Conservation (phyloP, 306 rosid species). For the Quercus robur region DNA sequence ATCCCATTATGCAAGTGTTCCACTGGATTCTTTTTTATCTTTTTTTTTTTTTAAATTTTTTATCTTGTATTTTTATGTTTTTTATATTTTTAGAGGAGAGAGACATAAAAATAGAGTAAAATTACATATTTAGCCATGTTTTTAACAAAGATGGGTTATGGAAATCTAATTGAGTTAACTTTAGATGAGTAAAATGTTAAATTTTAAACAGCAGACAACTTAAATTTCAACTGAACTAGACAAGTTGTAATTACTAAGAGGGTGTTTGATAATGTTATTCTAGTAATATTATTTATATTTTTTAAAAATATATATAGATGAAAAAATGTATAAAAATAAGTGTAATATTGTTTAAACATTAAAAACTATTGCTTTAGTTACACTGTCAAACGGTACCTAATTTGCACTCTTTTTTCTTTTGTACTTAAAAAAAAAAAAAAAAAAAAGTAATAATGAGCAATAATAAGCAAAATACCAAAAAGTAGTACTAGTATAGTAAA, state of each 20-base stretch:
- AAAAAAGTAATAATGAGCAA: no score
- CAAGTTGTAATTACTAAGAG: no score
- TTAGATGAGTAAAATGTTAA: no score
- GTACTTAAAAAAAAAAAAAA: no score
- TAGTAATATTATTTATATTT: fast-evolving
- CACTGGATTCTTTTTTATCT: no score
- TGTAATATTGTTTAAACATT: fast-evolving
- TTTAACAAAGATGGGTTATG: fast-evolving
- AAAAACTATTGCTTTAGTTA: fast-evolving
- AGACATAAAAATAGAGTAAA: no score
- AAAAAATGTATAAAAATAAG: fast-evolving
- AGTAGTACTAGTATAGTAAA: background rate
- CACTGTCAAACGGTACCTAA: fast-evolving
- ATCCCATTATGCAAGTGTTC: fast-evolving
- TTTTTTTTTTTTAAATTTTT: no score
- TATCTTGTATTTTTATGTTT: no score
- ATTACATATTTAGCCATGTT: no score
- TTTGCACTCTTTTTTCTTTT: no score
- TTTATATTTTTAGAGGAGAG: no score
- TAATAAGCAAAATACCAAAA: background rate
- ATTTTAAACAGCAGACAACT: fast-evolving
- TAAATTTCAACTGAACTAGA: no score
- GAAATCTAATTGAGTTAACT: fast-evolving
- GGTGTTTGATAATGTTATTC: fast-evolving
- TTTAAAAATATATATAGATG: fast-evolving